Conservation (phyloP, 768 basidiomycete genomes). For the Suillus brevipes region DNA sequence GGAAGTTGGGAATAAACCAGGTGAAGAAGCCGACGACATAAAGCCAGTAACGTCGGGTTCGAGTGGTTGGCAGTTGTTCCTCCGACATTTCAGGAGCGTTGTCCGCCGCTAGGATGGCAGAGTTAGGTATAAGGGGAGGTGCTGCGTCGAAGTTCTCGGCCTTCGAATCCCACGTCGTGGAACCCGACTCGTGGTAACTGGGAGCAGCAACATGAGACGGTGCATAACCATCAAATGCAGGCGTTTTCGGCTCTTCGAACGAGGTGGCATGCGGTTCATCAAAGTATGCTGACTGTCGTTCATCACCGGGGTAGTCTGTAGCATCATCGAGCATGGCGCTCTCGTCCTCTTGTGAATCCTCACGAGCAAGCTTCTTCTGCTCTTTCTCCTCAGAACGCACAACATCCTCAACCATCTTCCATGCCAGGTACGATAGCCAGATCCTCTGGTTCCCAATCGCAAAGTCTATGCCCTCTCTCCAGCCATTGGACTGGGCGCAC, state of each 20-base stretch:
- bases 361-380: constrained; percentile 40
- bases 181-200: constrained; percentile 34
- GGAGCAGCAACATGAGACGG: constrained; percentile 25
- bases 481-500: constrained; percentile 50
- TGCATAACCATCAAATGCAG: constrained; percentile 26
- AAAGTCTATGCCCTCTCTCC: constrained; percentile 57
- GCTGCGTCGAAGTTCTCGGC: constrained; percentile 28
- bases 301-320: constrained; percentile 38
- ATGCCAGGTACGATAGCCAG: constrained; percentile 55
- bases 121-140: constrained; percentile 37
- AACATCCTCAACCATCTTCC: constrained; percentile 63
- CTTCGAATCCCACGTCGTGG: constrained; percentile 46
- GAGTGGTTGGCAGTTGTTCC: constrained; percentile 53
- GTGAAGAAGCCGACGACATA: constrained; percentile 53
- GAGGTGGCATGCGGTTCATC: constrained; percentile 31
- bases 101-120: constrained; percentile 38
- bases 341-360: constrained; percentile 47
- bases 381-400: constrained; percentile 54
- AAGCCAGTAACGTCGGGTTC: constrained; percentile 59
- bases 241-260: constrained; percentile 31
- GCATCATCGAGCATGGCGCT: constrained; percentile 42
- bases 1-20: constrained; percentile 55
- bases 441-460: constrained; percentile 52
- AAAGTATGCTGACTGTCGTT: constrained; percentile 33
- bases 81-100: constrained; percentile 51